A percentile compares a stretch with the other conserved stretches of the same genome.
Conservation (phyloP, 106 monocot genomes). For the Dioscorea alata region DNA sequence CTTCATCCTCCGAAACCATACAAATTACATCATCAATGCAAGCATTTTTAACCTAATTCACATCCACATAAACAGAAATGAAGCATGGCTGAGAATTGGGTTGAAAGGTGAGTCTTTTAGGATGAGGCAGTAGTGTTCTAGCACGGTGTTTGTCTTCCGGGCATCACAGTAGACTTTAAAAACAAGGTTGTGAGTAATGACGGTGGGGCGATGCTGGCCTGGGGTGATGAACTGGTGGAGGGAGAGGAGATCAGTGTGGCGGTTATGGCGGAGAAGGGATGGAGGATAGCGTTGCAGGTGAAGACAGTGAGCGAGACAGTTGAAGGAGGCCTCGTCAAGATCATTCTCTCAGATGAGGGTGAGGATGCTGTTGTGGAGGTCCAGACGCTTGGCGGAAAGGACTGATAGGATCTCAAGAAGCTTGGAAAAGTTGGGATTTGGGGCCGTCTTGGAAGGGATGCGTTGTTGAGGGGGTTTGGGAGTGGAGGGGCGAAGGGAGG, state of each 20-base stretch:
- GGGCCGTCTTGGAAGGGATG: constrained; percentile 6
- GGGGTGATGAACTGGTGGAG: constrained; percentile 88
- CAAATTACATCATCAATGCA: no score
- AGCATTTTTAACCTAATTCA: no score
- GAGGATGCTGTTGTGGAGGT: constrained; percentile 82
- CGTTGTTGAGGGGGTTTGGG: constrained; percentile 20
- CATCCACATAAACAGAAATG: no score
- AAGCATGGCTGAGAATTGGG: no score
- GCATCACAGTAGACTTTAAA: constrained; percentile 85
- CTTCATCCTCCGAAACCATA: no score
- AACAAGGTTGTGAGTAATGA: constrained; percentile 81
- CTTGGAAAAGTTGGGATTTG: constrained; percentile 74
- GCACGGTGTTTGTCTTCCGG: constrained; percentile 70
- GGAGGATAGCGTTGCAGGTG: constrained; percentile 85
- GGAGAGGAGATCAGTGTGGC: constrained; percentile 79
- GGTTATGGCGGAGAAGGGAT: constrained; percentile 74
- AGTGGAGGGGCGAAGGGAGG: constrained; percentile 36
- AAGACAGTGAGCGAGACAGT: constrained; percentile 88
- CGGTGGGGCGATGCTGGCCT: constrained; percentile 72
- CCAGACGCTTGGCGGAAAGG: constrained; percentile 65
- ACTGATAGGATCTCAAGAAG: constrained; percentile 63
- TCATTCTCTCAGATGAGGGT: constrained; percentile 66
- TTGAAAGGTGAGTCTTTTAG: constrained; percentile 47
- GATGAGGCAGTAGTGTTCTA: constrained; percentile 82
- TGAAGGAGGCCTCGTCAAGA: constrained; percentile 91